Evolutionary conservation across 2,329 filamentous ascomycete genomes (phyloP).

Genomic region (Phaeosphaeria sp.): DNA sequence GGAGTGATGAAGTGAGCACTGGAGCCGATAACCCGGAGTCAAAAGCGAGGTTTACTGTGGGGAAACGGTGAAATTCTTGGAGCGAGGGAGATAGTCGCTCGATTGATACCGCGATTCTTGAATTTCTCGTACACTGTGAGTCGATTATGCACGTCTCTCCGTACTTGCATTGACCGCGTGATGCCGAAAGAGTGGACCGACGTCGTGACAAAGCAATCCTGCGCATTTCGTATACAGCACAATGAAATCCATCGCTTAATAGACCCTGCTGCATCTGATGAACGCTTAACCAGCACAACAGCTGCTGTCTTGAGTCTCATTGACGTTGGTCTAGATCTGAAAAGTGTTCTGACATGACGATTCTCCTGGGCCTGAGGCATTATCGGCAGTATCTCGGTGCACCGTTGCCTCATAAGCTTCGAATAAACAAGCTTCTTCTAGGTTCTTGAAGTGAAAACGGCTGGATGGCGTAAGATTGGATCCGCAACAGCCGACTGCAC

Average conservation of each 20-base stretch:
- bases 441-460: neutral
- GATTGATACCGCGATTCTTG: no score
- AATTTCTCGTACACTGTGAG: neutral
- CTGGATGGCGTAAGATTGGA: neutral
- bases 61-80: neutral
- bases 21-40: neutral
- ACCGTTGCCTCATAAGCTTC: constrained; percentile 16
- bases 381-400: constrained; percentile 2
- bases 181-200: neutral
- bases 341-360: neutral
- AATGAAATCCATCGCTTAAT: no score
- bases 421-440: constrained; percentile 14
- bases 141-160: neutral
- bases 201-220: constrained; percentile 4
- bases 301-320: neutral
- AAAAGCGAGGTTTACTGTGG: neutral
- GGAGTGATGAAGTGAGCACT: neutral
- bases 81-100: no score
- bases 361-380: neutral
- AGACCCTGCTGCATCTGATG: neutral
- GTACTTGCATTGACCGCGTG: neutral
- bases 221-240: no score
- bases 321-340: neutral
- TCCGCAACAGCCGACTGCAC: neutral
- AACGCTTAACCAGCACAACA: neutral